Evolutionary conservation across 2,329 filamentous ascomycete species (phyloP).

Genomic region (Helminthosporium solani): DNA sequence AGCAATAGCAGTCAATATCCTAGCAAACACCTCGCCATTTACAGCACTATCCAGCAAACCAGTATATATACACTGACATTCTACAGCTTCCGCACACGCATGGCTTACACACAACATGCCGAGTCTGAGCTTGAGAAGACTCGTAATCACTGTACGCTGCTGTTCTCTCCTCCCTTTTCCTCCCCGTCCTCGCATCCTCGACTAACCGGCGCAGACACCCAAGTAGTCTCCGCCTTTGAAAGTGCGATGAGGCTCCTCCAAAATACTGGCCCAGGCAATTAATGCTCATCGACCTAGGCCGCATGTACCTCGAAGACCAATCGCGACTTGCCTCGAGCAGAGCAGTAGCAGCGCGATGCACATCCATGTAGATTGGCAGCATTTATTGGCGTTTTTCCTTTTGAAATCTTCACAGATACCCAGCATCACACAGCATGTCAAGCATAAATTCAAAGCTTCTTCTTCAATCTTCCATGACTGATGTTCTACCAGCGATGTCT

Average conservation of each 20-base stretch:
- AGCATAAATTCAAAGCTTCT: no score
- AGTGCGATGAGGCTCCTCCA: conserved; percentile 51
- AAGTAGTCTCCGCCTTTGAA: conserved; percentile 51
- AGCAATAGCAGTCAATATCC: no score
- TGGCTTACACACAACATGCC: conserved; percentile 71
- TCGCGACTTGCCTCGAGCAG: no score
- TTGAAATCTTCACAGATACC: no score
- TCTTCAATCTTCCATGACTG: no score
- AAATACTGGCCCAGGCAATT: conserved; percentile 20
- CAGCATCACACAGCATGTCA: no score
- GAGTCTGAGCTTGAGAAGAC: conserved; percentile 72
- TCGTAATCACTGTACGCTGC: conserved; percentile 72
- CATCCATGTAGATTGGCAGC: conserved; percentile 19
- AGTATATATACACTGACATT: not conserved
- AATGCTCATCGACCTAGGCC: conserved; percentile 29
- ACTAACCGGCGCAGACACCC: conserved; percentile 39
- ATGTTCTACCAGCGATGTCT: conserved; percentile 1
- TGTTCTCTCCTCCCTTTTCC: not conserved
- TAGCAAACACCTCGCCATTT: no score
- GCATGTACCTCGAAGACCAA: conserved; percentile 21
- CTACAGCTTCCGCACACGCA: conserved; percentile 72
- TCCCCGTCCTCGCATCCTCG: not conserved
- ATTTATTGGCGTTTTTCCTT: no score
- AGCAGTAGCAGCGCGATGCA: conserved; percentile 21
- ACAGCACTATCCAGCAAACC: not conserved